Base-by-base conservation (phyloP, 345 rosid genomes). In the Viola odorata region DNA sequence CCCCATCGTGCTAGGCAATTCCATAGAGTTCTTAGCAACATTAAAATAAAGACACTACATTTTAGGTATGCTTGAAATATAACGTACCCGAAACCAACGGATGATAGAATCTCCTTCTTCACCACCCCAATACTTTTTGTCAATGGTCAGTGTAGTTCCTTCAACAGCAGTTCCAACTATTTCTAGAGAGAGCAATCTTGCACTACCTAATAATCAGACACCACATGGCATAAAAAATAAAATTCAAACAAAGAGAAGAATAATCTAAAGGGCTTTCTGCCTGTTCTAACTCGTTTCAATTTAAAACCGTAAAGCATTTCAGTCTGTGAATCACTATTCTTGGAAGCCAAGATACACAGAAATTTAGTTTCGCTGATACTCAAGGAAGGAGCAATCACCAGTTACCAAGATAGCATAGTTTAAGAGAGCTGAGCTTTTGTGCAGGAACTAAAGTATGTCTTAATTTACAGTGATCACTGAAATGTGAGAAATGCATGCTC, bases 61-160 rank as follows among this genome's bases (percentile, higher is more conserved):
- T 50, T 40, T 10, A 50, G 8, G 8, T 39, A 32, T 14, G 60
- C 53, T 16, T 64, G 13, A 48, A 32, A 10, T 23, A 39, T 53
- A 2, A 56, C 63, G 40, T 89, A 92, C 98, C 94, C 85, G 84
- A 59, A 85, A 83, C 98, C 97, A 92, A 50, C 82, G 82, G 69
- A 84, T 84, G 66, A 82, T 75, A 39, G 98, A 92, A 67, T 81
- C 76, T 70, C 98, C 98, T 75, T 92, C 98, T 69, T 85, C 87
- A 78, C 98, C 98, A 69, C 98, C 98, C 97, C 98, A 92, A 63
- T 92, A 92, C 42, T 72, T 87, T 70, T 85, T 92, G 70, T 87
- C 86, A 65, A 87, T 77, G 65, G 72, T 55, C 50, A 92, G 61
- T 38, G 40, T 23, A 62, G 86, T 83, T 71, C 96, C 97, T 77